phyloP scores from a whole-genome alignment of 148 eudicot genomes.

The Oxyria digyna region DNA sequence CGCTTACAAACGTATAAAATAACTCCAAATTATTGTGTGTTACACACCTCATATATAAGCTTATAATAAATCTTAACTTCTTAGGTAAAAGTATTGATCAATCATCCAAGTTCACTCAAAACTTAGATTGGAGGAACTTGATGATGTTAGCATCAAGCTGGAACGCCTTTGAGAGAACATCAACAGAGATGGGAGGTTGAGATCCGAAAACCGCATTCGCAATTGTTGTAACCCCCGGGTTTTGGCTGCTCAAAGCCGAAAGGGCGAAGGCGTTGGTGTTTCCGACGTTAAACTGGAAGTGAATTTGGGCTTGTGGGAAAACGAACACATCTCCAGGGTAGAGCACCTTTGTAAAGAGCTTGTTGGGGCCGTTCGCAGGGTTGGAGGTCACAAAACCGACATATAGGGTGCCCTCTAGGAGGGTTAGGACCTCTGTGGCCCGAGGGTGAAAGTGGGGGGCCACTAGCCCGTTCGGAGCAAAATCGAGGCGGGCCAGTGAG shows the following conservation, averaged over 20 bases:
- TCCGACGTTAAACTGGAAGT: constrained; percentile 11
- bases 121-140: background rate
- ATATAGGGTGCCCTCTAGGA: background rate
- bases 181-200: background rate
- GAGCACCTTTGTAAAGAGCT: too few species aligned
- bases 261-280: background rate
- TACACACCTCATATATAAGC: too few species aligned
- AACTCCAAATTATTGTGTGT: too few species aligned
- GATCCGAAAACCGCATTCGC: background rate
- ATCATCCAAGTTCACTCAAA: background rate
- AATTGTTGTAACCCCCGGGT: background rate
- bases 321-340: too few species aligned
- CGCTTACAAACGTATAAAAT: too few species aligned
- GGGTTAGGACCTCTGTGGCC: background rate
- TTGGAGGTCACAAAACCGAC: background rate
- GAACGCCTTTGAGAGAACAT: background rate
- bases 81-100: too few species aligned
- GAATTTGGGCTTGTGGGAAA: background rate
- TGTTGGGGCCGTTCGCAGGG: too few species aligned
- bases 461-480: constrained; percentile 11
- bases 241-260: background rate
- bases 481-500: background rate
- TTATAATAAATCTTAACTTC: too few species aligned
- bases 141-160: background rate
- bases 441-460: constrained; percentile 3